Evolutionary conservation across 1,284 basidiomycete genomes (phyloP).

Genomic region (Mycena citricolor): DNA sequence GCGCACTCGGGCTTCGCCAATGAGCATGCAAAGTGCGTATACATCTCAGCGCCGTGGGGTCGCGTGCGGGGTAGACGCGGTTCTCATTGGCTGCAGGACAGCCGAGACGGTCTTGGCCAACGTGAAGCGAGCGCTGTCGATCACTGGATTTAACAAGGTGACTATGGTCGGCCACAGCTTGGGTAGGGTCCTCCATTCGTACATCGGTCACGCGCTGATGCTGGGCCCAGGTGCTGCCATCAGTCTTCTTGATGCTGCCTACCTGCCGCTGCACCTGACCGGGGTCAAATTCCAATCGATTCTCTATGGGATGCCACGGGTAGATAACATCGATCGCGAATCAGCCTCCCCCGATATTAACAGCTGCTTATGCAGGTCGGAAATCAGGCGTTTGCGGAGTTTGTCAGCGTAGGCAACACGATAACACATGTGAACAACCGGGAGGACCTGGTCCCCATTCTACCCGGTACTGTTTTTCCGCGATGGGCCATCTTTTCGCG

Average conservation of each 20-base stretch:
- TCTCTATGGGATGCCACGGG: slow-evolving; percentile 51
- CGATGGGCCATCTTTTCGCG: no score
- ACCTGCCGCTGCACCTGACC: slow-evolving; percentile 16
- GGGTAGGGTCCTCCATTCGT: slow-evolving; percentile 25
- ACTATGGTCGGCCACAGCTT: slow-evolving; percentile 56
- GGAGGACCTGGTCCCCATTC: slow-evolving; percentile 7
- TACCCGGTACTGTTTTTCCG: slow-evolving; percentile 1
- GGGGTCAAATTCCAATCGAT: slow-evolving; percentile 10
- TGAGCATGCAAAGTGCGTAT: slow-evolving; percentile 49
- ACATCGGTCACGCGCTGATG: neutral
- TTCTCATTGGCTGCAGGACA: slow-evolving; percentile 36
- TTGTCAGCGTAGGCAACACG: slow-evolving; percentile 4
- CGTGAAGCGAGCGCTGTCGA: slow-evolving; percentile 42
- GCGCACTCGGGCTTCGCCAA: slow-evolving; percentile 59
- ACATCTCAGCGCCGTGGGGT: neutral
- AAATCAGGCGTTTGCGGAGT: slow-evolving; percentile 12
- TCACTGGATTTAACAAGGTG: slow-evolving; percentile 40
- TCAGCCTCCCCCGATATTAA: neutral
- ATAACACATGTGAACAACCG: slow-evolving; percentile 18
- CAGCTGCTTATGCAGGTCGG: slow-evolving; percentile 7
- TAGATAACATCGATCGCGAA: slow-evolving; percentile 25
- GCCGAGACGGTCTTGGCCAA: slow-evolving; percentile 47
- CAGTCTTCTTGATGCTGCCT: slow-evolving; percentile 37
- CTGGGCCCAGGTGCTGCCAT: slow-evolving; percentile 44
- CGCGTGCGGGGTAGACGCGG: neutral